These are phyloP conservation scores for Aureobasidium melanogenum DNA, from an alignment of 2,329 filamentous ascomycete genomes.

Conservation along the genomic window DNA sequence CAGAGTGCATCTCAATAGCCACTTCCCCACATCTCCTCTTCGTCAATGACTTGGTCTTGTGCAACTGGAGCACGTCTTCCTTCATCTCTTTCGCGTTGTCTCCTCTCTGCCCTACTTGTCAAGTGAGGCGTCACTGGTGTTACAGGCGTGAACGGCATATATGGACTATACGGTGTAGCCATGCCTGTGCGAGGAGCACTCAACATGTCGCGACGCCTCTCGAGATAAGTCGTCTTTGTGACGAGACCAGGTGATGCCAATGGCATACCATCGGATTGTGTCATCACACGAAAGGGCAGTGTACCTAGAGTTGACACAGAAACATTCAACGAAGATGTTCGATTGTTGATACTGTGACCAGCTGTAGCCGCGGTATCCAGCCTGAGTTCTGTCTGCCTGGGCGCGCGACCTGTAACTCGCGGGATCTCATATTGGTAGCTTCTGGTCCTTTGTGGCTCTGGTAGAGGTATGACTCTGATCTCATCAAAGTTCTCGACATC, in stretches of 20 bases:
- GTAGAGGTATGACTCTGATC: conserved; percentile 19
- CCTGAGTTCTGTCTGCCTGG: conserved; percentile 1
- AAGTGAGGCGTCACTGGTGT: conserved; percentile 70
- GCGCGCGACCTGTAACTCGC: neutral
- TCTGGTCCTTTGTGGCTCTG: conserved; percentile 19
- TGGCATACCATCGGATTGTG: conserved; percentile 14
- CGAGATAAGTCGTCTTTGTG: conserved; percentile 36
- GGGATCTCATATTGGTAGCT: conserved; percentile 14
- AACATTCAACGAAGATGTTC: too few species aligned
- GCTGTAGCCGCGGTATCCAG: neutral
- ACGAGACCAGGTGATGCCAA: conserved; percentile 14
- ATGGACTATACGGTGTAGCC: conserved; percentile 66
- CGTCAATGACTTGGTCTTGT: conserved; percentile 43
- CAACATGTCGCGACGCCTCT: conserved; percentile 23
- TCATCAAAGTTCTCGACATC: conserved; percentile 17
- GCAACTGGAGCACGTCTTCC: conserved; percentile 54
- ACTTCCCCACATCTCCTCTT: conserved; percentile 54
- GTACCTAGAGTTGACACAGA: conserved; percentile 15
- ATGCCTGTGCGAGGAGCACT: conserved; percentile 45
- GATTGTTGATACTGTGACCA: neutral
- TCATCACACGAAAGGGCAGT: conserved; percentile 28
- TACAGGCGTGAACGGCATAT: conserved; percentile 68
- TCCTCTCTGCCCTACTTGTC: conserved; percentile 61
- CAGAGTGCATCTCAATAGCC: conserved; percentile 15
- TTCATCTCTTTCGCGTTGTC: conserved; percentile 56